Conservation (phyloP, 208 protist species). For the Leishmania turanica region DNA sequence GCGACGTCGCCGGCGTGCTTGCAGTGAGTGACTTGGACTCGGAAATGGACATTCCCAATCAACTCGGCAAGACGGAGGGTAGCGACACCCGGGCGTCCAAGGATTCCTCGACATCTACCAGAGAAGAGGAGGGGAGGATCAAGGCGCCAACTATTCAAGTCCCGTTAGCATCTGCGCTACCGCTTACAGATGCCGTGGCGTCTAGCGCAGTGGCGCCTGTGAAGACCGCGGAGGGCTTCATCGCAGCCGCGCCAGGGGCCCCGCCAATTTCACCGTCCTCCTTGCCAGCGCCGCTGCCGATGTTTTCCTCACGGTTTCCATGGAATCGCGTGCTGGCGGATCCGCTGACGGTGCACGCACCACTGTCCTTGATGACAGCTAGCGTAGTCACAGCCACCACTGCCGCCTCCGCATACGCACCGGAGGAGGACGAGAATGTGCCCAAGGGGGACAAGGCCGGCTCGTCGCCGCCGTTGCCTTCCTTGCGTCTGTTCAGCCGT, state of each 20-base stretch:
- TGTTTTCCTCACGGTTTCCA: conserved; percentile 27
- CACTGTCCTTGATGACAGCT: neutral
- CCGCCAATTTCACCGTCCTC: neutral
- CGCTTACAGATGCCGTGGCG: neutral
- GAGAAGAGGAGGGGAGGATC: neutral
- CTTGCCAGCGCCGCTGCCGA: conserved; percentile 12
- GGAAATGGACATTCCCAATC: conserved; percentile 1
- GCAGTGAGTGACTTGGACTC: conserved; percentile 24
- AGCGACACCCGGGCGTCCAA: neutral
- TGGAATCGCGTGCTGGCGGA: conserved; percentile 27
- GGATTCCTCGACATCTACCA: neutral
- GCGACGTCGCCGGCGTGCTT: conserved; percentile 26
- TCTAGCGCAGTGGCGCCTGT: neutral
- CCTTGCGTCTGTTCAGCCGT: neutral
- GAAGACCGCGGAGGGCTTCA: neutral
- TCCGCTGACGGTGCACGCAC: conserved; percentile 17
- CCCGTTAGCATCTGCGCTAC: neutral
- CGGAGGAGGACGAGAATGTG: neutral
- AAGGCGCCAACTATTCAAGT: neutral
- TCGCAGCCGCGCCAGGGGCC: conserved; percentile 1
- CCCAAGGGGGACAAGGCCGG: neutral
- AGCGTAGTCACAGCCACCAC: neutral
- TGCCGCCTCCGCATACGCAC: neutral
- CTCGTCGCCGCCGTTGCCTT: neutral
- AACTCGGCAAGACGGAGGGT: neutral